Evolutionary conservation across 139 green algal genomes (phyloP).

Genomic region (Picochlorum sp.): DNA sequence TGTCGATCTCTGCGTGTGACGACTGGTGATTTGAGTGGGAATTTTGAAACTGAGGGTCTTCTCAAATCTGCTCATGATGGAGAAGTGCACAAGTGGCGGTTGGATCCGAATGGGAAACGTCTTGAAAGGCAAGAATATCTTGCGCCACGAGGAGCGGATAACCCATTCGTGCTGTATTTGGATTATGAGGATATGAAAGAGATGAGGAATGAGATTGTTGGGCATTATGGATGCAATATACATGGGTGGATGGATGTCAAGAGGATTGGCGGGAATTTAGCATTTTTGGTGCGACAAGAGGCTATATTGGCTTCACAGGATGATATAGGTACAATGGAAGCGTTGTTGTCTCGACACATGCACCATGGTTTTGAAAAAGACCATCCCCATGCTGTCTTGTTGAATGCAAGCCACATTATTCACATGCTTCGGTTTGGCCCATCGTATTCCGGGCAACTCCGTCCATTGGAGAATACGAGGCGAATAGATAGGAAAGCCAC

Average conservation of each 20-base stretch:
- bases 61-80: conserved; percentile 9
- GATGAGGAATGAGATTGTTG: conserved; percentile 40
- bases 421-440: conserved; percentile 76
- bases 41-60: conserved; percentile 20
- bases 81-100: conserved; percentile 56
- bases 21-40: conserved; percentile 20
- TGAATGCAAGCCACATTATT: conserved; percentile 86
- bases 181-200: conserved; percentile 19
- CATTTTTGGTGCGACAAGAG: conserved; percentile 63
- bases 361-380: conserved; percentile 40
- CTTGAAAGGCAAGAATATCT: conserved; percentile 51
- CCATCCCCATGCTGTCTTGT: conserved; percentile 21
- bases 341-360: conserved; percentile 20
- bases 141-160: conserved; percentile 35
- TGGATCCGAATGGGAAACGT: conserved; percentile 33
- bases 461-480: conserved; percentile 44
- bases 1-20: conserved; percentile 42
- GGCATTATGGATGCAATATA: conserved; percentile 73
- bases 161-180: conserved; percentile 19
- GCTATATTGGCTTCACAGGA: conserved; percentile 38
- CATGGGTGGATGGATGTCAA: conserved; percentile 65
- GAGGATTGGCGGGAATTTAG: conserved; percentile 82
- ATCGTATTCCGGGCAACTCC: conserved; percentile 48
- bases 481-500: conserved; percentile 41
- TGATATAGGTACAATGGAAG: conserved; percentile 8